These are phyloP conservation scores for Aspergillus novoparasiticus DNA, from an alignment of 2,329 filamentous ascomycete species.

Conservation along the genomic window DNA sequence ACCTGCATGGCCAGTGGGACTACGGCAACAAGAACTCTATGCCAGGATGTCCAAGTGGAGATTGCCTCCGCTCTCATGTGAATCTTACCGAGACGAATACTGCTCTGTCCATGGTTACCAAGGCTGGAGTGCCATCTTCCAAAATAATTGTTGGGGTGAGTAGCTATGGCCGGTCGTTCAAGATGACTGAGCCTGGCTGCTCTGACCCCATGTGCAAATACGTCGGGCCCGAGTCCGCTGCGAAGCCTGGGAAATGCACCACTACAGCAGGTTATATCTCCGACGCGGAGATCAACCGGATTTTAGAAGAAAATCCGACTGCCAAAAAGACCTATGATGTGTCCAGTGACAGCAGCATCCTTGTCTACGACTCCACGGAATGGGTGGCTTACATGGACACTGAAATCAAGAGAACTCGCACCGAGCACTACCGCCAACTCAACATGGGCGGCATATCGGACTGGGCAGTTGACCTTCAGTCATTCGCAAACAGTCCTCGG, in stretches of 20 bases:
- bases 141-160: constrained; percentile 34
- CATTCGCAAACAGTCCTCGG: not conserved
- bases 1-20: constrained; percentile 18
- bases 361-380: constrained; percentile 36
- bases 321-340: constrained; percentile 6
- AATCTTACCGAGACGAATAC: not conserved
- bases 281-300: not conserved
- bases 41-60: not conserved
- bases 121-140: not conserved
- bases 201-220: constrained; percentile 14
- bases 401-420: constrained; percentile 26
- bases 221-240: not conserved
- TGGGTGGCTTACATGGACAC: constrained; percentile 39
- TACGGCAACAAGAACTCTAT: not conserved
- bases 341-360: constrained; percentile 25
- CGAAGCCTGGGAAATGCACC: not conserved
- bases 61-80: not conserved
- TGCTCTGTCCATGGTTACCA: not conserved
- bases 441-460: not conserved
- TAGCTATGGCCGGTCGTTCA: constrained; percentile 41
- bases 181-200: constrained; percentile 36
- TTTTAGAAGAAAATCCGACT: not conserved
- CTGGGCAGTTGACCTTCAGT: not conserved
- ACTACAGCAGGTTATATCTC: not conserved
- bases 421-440: constrained; percentile 14